Conservation (phyloP, 106 monocot species). For the Phalaenopsis aphrodite region DNA sequence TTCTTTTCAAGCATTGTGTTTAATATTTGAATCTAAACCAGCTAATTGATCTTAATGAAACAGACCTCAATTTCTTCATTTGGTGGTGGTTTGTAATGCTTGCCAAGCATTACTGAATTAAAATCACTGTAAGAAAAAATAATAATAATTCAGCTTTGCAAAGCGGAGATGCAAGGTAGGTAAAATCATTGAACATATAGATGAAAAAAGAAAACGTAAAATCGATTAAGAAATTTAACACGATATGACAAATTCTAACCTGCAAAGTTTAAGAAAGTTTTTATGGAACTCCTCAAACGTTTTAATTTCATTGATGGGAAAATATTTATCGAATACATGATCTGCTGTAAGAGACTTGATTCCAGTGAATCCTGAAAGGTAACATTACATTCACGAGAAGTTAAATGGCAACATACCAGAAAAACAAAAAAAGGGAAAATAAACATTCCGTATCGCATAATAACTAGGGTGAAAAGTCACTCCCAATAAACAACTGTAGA, state of each 20-base stretch:
- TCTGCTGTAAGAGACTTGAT: slow-evolving; percentile 14
- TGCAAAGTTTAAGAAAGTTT: slow-evolving; percentile 32
- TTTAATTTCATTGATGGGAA: background rate
- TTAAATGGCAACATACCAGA: background rate
- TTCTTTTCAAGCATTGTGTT: background rate
- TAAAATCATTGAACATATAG: background rate
- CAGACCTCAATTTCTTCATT: slow-evolving; percentile 19
- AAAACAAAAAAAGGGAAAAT: background rate
- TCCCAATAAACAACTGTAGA: background rate
- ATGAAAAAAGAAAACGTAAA: background rate
- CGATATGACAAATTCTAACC: slow-evolving; percentile 5
- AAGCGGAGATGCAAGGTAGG: too few relatives aligned
- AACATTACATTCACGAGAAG: background rate
- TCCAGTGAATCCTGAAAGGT: slow-evolving; percentile 23
- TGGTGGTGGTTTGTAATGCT: slow-evolving; percentile 16
- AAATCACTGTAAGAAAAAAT: slow-evolving; percentile 21
- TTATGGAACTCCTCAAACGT: slow-evolving; percentile 15
- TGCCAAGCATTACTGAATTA: slow-evolving; percentile 36
- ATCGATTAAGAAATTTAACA: background rate
- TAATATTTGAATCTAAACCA: background rate
- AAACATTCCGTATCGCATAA: background rate
- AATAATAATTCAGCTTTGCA: background rate
- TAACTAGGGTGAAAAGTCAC: background rate
- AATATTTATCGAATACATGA: slow-evolving; percentile 15
- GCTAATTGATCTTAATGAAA: background rate